These are phyloP conservation scores for Herpetomonas samuelpessoai DNA, from an alignment of 208 protist genomes.

Conservation along the genomic window DNA sequence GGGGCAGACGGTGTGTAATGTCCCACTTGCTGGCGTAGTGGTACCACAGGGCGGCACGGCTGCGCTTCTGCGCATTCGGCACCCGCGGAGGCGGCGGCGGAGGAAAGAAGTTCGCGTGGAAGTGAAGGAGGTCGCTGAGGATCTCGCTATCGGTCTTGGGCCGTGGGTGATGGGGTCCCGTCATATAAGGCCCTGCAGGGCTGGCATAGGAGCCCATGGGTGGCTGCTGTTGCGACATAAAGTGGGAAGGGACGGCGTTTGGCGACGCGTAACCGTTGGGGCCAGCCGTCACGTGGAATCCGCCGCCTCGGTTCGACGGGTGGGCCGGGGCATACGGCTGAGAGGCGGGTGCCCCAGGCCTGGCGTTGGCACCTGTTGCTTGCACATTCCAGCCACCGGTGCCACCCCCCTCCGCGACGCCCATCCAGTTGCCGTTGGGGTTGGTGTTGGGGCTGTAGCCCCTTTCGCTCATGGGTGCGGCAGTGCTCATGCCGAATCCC, in stretches of 20 bases:
- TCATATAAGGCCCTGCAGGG: no score
- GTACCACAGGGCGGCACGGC: conserved; percentile 68
- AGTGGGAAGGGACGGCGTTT: no score
- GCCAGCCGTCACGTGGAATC: not conserved
- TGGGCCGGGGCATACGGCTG: not conserved
- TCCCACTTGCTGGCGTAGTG: conserved; percentile 82
- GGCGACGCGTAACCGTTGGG: conserved; percentile 2
- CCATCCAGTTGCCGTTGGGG: not conserved
- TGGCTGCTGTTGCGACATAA: no score
- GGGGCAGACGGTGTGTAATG: conserved; percentile 73
- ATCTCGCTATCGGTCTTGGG: conserved; percentile 59
- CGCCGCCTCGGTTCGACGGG: not conserved
- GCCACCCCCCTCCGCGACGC: not conserved
- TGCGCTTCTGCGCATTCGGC: conserved; percentile 35
- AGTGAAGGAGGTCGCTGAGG: conserved; percentile 73
- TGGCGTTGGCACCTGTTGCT: not conserved
- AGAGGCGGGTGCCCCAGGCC: not conserved
- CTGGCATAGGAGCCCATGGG: no score
- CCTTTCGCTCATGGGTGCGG: not conserved
- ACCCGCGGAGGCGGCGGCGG: conserved; percentile 63
- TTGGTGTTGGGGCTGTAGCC: not conserved
- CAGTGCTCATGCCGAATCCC: no score
- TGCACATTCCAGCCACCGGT: conserved; percentile 6
- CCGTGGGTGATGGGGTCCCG: no score
- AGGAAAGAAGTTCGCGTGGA: conserved; percentile 80